These are phyloP conservation scores for Mycena metata DNA, from an alignment of 768 basidiomycete species.

Conservation along the genomic window DNA sequence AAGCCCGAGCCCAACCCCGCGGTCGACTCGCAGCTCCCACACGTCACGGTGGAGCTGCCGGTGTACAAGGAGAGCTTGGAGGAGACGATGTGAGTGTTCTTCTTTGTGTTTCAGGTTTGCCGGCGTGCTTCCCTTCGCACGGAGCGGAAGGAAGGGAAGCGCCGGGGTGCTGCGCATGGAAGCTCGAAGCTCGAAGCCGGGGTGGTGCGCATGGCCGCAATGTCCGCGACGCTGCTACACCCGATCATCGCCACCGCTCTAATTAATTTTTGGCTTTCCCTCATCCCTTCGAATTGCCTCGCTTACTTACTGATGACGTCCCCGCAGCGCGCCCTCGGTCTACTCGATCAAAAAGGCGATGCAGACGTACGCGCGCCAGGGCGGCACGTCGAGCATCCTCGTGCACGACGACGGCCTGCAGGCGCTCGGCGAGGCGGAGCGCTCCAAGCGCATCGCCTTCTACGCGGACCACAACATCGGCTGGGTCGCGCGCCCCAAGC, in stretches of 20 bases:
- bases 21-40: constrained; percentile 75
- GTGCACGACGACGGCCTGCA: constrained; percentile 90
- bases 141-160: too few species aligned
- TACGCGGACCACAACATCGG: constrained; percentile 85
- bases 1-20: constrained; percentile 72
- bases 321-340: constrained; percentile 75
- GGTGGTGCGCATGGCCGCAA: too few species aligned
- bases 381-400: constrained; percentile 83
- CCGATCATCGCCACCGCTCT: neutral
- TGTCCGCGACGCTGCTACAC: too few species aligned
- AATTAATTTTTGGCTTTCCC: constrained; percentile 20
- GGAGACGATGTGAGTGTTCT: constrained; percentile 77
- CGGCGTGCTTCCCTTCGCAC: too few species aligned
- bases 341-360: constrained; percentile 86
- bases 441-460: constrained; percentile 75
- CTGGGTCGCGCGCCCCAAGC: constrained; percentile 86
- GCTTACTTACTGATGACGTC: constrained; percentile 8
- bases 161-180: too few species aligned
- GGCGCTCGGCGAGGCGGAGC: constrained; percentile 70
- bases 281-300: neutral
- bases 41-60: constrained; percentile 85
- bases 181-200: too few species aligned
- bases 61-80: constrained; percentile 91
- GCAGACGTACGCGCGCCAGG: constrained; percentile 94
- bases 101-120: neutral